Percentiles rank a stretch among this genome's conserved stretches.
phyloP scores from a whole-genome alignment of 2,329 filamentous ascomycete species.

The Nemania bipapillata region DNA sequence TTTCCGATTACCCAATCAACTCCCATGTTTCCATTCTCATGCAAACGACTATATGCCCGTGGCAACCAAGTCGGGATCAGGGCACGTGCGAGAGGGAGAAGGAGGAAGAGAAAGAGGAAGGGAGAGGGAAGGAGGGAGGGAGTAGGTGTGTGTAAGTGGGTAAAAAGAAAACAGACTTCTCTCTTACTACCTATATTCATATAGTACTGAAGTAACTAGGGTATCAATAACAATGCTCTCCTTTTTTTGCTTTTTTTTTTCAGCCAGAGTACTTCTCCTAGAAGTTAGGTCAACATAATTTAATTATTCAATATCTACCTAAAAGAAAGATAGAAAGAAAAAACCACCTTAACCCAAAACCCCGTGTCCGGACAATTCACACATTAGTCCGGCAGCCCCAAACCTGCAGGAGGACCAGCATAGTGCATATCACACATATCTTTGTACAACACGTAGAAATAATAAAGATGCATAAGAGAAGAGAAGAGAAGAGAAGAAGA shows the following conservation, averaged over 20 bases:
- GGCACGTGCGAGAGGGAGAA: too few relatives aligned
- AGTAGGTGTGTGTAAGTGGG: not conserved
- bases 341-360: not conserved
- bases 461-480: too few relatives aligned
- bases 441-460: not conserved
- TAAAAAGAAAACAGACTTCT: not conserved
- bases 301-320: not conserved
- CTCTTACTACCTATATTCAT: not conserved
- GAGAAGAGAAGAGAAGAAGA: too few relatives aligned
- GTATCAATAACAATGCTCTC: too few relatives aligned
- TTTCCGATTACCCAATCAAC: not conserved
- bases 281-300: not conserved
- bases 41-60: not conserved
- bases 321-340: too few relatives aligned
- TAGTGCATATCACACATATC: not conserved
- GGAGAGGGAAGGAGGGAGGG: too few relatives aligned
- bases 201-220: too few relatives aligned
- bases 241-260: too few relatives aligned
- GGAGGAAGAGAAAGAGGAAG: too few relatives aligned
- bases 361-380: constrained; percentile 13
- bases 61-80: not conserved
- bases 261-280: not conserved
- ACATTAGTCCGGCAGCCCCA: constrained; percentile 18
- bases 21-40: not conserved
- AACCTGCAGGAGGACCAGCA: constrained; percentile 2